Evolutionary conservation across 2,329 filamentous ascomycete species (phyloP).

Genomic region (Alternaria sp.): DNA sequence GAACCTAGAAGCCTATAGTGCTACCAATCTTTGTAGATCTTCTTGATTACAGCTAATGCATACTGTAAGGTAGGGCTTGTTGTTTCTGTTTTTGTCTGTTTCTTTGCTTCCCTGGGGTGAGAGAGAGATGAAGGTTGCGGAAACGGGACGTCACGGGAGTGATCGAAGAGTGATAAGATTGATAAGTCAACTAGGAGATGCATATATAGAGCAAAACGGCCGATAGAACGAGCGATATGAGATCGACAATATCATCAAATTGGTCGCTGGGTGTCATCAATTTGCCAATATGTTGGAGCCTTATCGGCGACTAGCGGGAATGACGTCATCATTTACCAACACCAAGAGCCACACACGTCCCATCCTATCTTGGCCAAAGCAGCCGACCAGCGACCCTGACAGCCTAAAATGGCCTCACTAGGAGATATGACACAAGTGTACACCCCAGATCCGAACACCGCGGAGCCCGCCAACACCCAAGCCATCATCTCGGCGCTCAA

Average conservation of each 20-base stretch:
- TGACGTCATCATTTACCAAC: neutral
- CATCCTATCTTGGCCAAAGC: neutral
- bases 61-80: too few species aligned
- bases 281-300: neutral
- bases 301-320: neutral
- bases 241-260: too few species aligned
- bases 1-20: too few species aligned
- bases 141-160: neutral
- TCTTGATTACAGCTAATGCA: too few species aligned
- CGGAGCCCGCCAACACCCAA: slow-evolving; percentile 22
- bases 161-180: neutral
- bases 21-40: too few species aligned
- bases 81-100: too few species aligned
- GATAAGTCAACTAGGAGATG: too few species aligned
- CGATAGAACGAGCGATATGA: too few species aligned
- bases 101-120: too few species aligned
- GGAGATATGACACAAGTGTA: neutral
- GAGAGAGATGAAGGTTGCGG: neutral
- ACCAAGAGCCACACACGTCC: neutral
- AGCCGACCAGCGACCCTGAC: neutral
- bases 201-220: too few species aligned
- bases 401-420: neutral
- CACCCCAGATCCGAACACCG: neutral
- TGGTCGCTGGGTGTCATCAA: too few species aligned
- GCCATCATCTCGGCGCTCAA: slow-evolving; percentile 45